phyloP scores from a whole-genome alignment of 441 rosid species.

The Eruca vesicaria region DNA sequence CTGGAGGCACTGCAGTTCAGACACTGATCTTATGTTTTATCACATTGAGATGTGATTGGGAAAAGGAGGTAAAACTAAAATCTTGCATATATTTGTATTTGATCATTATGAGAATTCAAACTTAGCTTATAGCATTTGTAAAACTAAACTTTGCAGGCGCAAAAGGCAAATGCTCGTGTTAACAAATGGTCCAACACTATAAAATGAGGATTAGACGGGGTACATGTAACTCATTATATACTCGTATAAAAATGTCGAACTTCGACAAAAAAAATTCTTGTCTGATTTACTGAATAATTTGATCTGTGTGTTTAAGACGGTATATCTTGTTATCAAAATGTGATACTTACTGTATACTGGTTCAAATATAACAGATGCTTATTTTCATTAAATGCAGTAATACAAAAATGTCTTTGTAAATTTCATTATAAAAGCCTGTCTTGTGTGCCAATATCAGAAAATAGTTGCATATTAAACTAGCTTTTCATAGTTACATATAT shows the following conservation, averaged over 20 bases:
- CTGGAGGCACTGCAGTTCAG: constrained; percentile 84
- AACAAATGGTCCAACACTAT: constrained; percentile 52
- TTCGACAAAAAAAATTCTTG: not conserved
- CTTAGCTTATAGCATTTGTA: not conserved
- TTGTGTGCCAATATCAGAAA: too few relatives aligned
- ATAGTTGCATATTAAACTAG: not conserved
- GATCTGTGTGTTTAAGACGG: not conserved
- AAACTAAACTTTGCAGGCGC: constrained; percentile 48
- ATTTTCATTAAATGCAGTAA: not conserved
- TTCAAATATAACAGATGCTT: not conserved
- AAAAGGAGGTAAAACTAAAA: constrained; percentile 56
- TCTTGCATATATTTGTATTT: not conserved
- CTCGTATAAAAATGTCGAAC: not conserved
- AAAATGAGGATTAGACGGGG: constrained; percentile 6
- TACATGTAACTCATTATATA: not conserved
- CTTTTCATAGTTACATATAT: not conserved
- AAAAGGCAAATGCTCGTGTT: constrained; percentile 54
- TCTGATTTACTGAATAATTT: not conserved
- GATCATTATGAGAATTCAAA: not conserved
- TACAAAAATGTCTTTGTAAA: not conserved
- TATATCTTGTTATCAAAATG: not conserved
- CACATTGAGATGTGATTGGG: constrained; percentile 78
- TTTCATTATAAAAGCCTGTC: not conserved
- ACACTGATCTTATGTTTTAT: constrained; percentile 57
- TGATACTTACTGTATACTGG: not conserved